Conservation (phyloP, 768 basidiomycete species). For the Boletus subcaerulescens region DNA sequence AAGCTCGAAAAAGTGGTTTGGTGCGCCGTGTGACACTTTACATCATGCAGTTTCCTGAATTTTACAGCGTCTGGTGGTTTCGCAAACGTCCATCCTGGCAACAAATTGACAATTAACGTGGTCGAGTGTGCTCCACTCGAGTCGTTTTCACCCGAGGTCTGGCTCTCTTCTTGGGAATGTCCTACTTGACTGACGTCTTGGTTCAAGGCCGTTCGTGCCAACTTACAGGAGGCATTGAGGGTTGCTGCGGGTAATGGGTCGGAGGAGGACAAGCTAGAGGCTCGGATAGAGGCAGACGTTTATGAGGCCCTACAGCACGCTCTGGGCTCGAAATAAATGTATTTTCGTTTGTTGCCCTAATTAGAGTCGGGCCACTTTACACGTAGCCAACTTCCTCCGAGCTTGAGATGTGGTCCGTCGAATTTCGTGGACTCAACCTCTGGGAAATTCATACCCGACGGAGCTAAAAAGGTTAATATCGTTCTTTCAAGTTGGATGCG, state of each 20-base stretch:
- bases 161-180: conserved; percentile 18
- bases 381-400: not conserved
- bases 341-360: not conserved
- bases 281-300: conserved; percentile 91
- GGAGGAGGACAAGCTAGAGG: conserved; percentile 92
- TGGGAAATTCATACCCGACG: not conserved
- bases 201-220: conserved; percentile 79
- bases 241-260: conserved; percentile 80
- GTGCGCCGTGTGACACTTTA: conserved; percentile 46
- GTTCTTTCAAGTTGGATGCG: not conserved
- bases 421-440: not conserved
- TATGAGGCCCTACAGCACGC: conserved; percentile 94
- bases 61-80: conserved; percentile 90
- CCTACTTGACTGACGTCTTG: conserved; percentile 4
- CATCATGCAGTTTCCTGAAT: conserved; percentile 2
- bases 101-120: conserved; percentile 93
- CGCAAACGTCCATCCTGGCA: conserved; percentile 96
- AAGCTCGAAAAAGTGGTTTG: conserved; percentile 94
- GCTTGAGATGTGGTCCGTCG: too few relatives aligned
- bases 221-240: conserved; percentile 84
- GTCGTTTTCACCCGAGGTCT: conserved; percentile 85
- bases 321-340: conserved; percentile 47
- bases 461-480: not conserved
- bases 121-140: conserved; percentile 95
- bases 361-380: conserved; percentile 15